Evolutionary conservation across 139 green algal species (phyloP), one percentile per base, ranked within the genome.

Genomic region (Closterium sp.): DNA sequence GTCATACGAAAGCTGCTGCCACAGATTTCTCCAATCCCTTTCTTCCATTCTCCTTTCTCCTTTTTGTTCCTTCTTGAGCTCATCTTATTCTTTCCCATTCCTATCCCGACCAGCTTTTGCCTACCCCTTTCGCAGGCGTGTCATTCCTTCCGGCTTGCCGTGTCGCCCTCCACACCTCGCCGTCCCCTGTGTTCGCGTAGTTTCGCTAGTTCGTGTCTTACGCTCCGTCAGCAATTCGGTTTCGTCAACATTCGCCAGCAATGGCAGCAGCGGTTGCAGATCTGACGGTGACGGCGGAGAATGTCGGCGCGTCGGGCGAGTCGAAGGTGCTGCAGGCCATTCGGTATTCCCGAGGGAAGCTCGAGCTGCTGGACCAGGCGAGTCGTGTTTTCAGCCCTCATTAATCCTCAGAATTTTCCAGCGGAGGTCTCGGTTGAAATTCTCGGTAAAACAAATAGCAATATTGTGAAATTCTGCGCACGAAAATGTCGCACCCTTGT

Each of bases 331-430:
- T 98, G 0, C 90, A 97, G 73, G 96, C 97, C 1, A 99, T 99
- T 88, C 92, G 92, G 6, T 99, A 98, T 42, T 42, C 88, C 11
- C 90, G 95, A 0, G 97, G 97, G 9, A 93, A 70, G 7, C 93
- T 99, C 28, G 70, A 97, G 92, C 96, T 99, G 88, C 96, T 99
- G 24, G 98, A 99, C 88, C 98, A 99, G 95, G 96, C 28, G 22
- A 87, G 85, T 29, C n/a, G n/a, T 32, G 38, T 9, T 50, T 9
- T 0, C 38, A 38, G 32, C 32, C 3, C 32, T 38, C 32, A 38
- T 38, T 7, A 38, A 3, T 38, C 32, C 32, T 38, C 32, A 3
- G 32, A 38, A 38, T 3, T 38, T 38, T 38, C 3, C 32, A 38
- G 32, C 32, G 32, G 38, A 50, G 38, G 7, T 50, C 13, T 50